Base-by-base conservation (phyloP, 163 green algal genomes). In the Volvox carteri region DNA sequence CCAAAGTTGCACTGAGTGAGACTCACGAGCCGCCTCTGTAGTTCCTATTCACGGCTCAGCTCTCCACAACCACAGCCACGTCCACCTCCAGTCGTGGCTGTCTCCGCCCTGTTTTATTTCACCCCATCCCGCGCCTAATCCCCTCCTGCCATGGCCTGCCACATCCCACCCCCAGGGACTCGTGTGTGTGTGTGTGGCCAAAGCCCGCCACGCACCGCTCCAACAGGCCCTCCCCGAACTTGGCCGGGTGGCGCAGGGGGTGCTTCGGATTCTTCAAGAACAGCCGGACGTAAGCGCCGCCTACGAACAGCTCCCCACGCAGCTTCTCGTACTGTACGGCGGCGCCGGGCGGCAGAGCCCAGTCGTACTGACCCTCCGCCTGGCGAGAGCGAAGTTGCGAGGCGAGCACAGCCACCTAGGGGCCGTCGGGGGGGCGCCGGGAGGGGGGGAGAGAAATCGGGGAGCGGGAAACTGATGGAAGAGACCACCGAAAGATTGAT, bases 211-310 rank as follows among this genome's bases (percentile, higher is more conserved):
- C 79, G 0, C 67, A 89, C 67, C 88, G 65, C 88, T 90, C 88
- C 83, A 92, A 48, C 23, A 92, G 75, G 2, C 75, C 88, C 75
- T 92, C 88, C 0, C 9, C 88, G 79, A 92, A 92, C 44, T 70
- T 52, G 25, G 30, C 21, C 1, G 95, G 95, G 44, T 96, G 89
- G 25, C 96, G 92, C 62, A 99, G 92, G 11, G 97, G 95, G 86
- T 94, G 96, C 37, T 91, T 86, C 1, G 97, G 97, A 87, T 97
- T 92, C 44, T 97, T 97, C 25, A 99, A 93, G 94, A 96, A 99
- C n/a, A 98, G 93, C 23, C 95, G 88, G 75, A 92, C 83, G 86
- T 99, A 99, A 42, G 99, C 96, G 50, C 97, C 97, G 12, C 96
- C 97, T 16, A 99, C 90, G 62, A 96, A 96, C 42, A 96, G 90